Evolutionary conservation across 2,329 filamentous ascomycete genomes (phyloP), one percentile per base, ranked within the genome.

Genomic region (Dothideomycetes sp.): DNA sequence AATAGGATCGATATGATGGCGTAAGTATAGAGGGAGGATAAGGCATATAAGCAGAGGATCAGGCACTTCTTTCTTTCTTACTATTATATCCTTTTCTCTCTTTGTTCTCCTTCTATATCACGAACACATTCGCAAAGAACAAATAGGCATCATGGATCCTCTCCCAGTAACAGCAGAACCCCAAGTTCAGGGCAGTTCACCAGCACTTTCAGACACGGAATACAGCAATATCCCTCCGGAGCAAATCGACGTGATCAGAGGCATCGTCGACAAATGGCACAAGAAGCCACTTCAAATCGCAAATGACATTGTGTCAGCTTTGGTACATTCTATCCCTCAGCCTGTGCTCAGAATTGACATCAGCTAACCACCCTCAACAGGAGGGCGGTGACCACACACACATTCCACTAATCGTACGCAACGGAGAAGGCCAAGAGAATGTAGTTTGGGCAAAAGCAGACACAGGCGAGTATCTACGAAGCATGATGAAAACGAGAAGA

Each of bases 361-460:
- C n/a, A n/a, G 4, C 34, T 37, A 18, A 37, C 25, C 16, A n/a
- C n/a, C 5, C 10, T 10, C 15, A 39, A 15, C 33, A 45, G 28
- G 41, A 33, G 16, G 36, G 44, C 10, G 46, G 48, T 8, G 45
- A 50, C 24, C 42, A 41, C 27, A 46, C 46, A n/a, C 44, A 49
- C 28, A 45, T 49, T n/a, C 47, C 48, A 4, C 16, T 51, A 6
- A 49, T 45, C 24, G 45, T 44, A 2, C 43, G 34, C n/a, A 36
- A 45, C 28, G 41, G 36, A 12, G 40, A 50, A 22, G 41, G 41
- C 6, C 36, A 37, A 18, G 15, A 41, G 23, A 49, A 47, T n/a
- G 43, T 45, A 9, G 41, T 53, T 42, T 50, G 44, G 46, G 51
- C 51, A 13, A 50, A 48, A 37, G 44, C 50, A 42, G 51, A 53